Percentiles rank a stretch among this genome's conserved stretches.
Evolutionary conservation across 108 stramenopile species (phyloP).

Genomic region (Cyclostephanos invisitatus): DNA sequence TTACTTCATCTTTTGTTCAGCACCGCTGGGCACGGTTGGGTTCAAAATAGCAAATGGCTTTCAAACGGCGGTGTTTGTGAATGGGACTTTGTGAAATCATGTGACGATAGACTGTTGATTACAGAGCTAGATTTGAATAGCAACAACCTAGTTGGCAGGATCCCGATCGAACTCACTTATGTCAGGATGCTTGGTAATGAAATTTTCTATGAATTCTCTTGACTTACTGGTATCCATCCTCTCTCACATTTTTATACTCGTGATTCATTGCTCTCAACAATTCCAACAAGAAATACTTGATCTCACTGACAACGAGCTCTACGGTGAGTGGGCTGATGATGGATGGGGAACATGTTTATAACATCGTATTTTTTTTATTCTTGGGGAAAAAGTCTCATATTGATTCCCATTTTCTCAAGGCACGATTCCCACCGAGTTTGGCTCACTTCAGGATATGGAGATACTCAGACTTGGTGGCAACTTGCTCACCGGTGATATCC

Average conservation of each 20-base stretch:
- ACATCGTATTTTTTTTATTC: not conserved
- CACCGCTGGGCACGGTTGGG: conserved; percentile 25
- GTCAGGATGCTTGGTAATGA: conserved; percentile 17
- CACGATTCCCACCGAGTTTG: conserved; percentile 43
- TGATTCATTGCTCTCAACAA: conserved; percentile 15
- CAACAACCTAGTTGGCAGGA: conserved; percentile 37
- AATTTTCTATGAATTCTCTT: not conserved
- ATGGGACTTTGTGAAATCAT: conserved; percentile 40
- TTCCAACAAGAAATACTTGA: conserved; percentile 16
- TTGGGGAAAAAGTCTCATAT: not conserved
- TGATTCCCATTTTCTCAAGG: conserved; percentile 13
- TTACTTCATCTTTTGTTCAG: not conserved
- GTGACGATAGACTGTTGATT: conserved; percentile 33
- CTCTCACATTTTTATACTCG: not conserved
- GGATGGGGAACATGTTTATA: not conserved
- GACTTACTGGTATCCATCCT: not conserved
- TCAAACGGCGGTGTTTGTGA: conserved; percentile 31
- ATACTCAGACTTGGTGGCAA: conserved; percentile 23
- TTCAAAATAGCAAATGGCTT: conserved; percentile 25
- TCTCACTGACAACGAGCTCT: conserved; percentile 30
- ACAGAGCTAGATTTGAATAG: conserved; percentile 40
- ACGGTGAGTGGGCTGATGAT: conserved; percentile 7
- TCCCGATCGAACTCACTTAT: conserved; percentile 22
- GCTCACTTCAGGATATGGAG: conserved; percentile 31
- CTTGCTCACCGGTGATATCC: conserved; percentile 36